Evolutionary conservation across 177 flowering plant genomes (phyloP), one percentile per base, ranked within the genome.

Genomic region (Telopea speciosissima): DNA sequence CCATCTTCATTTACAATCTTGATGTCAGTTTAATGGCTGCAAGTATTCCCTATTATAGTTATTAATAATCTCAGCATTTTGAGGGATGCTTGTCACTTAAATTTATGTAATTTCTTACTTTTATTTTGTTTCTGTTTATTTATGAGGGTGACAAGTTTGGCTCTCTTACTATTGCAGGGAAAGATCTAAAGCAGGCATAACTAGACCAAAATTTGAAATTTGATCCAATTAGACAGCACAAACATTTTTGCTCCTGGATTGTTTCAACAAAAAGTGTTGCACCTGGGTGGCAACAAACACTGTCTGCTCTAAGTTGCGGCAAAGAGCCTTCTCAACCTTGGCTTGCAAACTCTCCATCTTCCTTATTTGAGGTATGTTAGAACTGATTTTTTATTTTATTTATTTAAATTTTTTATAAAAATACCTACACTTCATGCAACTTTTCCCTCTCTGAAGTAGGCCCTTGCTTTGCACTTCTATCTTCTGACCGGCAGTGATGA

Each of bases 191-290:
- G 66, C 74, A 24, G 66, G 33, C 25, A 24, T 58, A 69, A 21
- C 17, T 62, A 28, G 78, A 74, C 72, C 76, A 79, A 72, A 42
- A 58, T 36, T 76, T 80, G 84, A 86, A 84, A 70, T 95, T 95
- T 77, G 93, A 95, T 82, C 96, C 97, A 59, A 78, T 93, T 74
- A 84, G 77, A 76, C 99, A 91, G 78, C 99, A 95, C 73, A 78
- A 95, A 69, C 84, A 90, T 80, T 95, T 93, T 79, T 95, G 99
- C 78, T 95, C 98, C 62, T 95, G 99, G 99, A 86, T 95, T 76
- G 63, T 78, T 33, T 82, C 96, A 66, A 77, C 80, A 25, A 81
- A 82, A 17, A 71, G 72, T 68, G 78, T 75, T 13, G 70, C 75
- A 26, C 88, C 93, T 63, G 99, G 99, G 64, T 95, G 98, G 98